A percentile compares a stretch with the other conserved stretches of the same genome.
These are phyloP conservation scores for Volvox africanus DNA, from an alignment of 139 green algal genomes.

Conservation along the genomic window DNA sequence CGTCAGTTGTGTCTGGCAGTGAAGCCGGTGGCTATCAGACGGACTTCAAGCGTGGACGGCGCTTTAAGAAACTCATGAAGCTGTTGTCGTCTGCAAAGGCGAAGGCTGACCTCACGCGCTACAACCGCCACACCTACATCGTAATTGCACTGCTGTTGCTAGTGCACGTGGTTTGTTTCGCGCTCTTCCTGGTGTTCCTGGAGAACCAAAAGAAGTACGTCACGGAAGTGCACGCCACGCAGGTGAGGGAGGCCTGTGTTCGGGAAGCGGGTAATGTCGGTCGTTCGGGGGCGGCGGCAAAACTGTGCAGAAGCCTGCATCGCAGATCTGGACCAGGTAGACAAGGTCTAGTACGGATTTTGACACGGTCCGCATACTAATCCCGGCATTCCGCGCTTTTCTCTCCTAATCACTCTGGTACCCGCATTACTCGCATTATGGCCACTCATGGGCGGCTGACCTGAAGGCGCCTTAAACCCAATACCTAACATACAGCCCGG, in stretches of 20 bases:
- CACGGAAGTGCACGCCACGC: conserved; percentile 38
- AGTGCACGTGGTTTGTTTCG: conserved; percentile 50
- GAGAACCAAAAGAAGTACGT: conserved; percentile 49
- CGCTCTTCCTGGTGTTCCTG: conserved; percentile 40
- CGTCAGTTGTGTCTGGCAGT: conserved; percentile 36
- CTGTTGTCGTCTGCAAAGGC: conserved; percentile 36
- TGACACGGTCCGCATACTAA: too few relatives aligned
- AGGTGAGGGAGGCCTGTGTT: background rate
- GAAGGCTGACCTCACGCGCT: conserved; percentile 45
- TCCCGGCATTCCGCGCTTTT: too few relatives aligned
- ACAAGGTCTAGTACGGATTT: too few relatives aligned
- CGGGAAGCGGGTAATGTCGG: background rate
- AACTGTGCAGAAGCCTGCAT: too few relatives aligned
- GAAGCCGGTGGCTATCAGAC: conserved; percentile 54
- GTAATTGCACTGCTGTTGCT: conserved; percentile 44
- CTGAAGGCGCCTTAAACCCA: too few relatives aligned
- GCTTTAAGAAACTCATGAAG: conserved; percentile 59
- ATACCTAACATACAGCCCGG: too few relatives aligned
- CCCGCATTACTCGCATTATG: too few relatives aligned
- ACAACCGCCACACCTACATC: conserved; percentile 41
- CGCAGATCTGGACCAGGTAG: too few relatives aligned
- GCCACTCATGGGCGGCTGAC: too few relatives aligned
- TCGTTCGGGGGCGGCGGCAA: background rate
- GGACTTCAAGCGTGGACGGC: conserved; percentile 62
- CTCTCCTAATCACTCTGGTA: too few relatives aligned